Evolutionary conservation across 1,284 basidiomycete genomes (phyloP).

Genomic region (Trichosporon ovoides): DNA sequence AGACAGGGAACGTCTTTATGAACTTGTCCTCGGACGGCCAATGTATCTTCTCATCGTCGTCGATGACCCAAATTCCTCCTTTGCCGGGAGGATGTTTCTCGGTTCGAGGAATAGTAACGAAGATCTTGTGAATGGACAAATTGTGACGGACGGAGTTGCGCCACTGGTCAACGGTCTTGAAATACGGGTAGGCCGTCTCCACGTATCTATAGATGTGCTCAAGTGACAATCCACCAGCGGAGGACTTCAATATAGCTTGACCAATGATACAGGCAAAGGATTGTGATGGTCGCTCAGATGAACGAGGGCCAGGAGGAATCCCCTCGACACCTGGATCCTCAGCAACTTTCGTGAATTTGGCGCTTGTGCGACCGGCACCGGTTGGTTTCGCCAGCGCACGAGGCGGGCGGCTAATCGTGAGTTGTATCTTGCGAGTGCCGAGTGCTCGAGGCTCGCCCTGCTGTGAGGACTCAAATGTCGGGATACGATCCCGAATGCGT

Average conservation of each 20-base stretch:
- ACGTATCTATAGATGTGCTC: slow-evolving; percentile 97
- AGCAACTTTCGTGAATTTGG: slow-evolving; percentile 42
- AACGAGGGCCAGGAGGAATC: slow-evolving; percentile 76
- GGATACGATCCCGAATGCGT: slow-evolving; percentile 16
- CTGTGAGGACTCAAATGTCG: slow-evolving; percentile 8
- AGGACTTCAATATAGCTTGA: slow-evolving; percentile 82
- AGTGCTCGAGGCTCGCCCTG: neutral
- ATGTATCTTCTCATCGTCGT: slow-evolving; percentile 43
- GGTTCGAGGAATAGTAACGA: slow-evolving; percentile 56
- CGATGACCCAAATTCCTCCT: slow-evolving; percentile 49
- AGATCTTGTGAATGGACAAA: slow-evolving; percentile 77
- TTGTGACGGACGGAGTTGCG: slow-evolving; percentile 84
- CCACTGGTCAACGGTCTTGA: slow-evolving; percentile 91
- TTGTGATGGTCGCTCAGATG: slow-evolving; percentile 66
- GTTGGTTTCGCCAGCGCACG: slow-evolving; percentile 10
- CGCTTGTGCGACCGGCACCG: slow-evolving; percentile 29
- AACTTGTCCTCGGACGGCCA: slow-evolving; percentile 46
- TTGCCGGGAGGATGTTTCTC: slow-evolving; percentile 46
- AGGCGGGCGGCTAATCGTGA: slow-evolving; percentile 17
- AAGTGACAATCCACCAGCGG: slow-evolving; percentile 75
- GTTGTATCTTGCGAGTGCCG: slow-evolving; percentile 7
- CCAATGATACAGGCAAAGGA: slow-evolving; percentile 95
- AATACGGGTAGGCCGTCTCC: slow-evolving; percentile 85
- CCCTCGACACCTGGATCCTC: slow-evolving; percentile 47
- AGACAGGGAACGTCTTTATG: slow-evolving; percentile 44